phyloP scores from a whole-genome alignment of 2,329 filamentous ascomycete genomes.

The Trichophyton rubrum region DNA sequence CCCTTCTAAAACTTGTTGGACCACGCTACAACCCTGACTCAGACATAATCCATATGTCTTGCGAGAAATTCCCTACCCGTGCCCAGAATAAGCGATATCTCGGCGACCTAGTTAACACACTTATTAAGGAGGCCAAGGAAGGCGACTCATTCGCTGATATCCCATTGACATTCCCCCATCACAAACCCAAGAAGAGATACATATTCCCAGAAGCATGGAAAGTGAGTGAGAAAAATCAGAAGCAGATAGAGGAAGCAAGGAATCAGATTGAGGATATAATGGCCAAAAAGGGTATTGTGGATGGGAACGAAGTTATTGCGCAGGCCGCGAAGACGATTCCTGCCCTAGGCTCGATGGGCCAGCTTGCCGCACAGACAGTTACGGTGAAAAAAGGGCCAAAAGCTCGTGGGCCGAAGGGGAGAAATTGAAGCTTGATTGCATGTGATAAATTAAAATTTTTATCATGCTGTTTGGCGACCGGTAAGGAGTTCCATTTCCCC shows the following conservation, averaged over 20 bases:
- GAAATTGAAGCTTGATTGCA: neutral
- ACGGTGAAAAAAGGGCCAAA: neutral
- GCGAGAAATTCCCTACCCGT: constrained; percentile 75
- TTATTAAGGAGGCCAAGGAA: constrained; percentile 68
- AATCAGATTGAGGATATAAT: constrained; percentile 31
- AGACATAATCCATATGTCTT: constrained; percentile 75
- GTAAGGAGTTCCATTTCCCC: neutral
- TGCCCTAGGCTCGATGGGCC: constrained; percentile 3
- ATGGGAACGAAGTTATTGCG: constrained; percentile 31
- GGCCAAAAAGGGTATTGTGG: constrained; percentile 45
- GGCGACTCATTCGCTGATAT: constrained; percentile 77
- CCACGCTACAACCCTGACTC: constrained; percentile 75
- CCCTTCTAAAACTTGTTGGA: constrained; percentile 79
- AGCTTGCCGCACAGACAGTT: neutral
- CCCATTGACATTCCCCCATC: constrained; percentile 78
- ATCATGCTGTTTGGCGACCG: neutral
- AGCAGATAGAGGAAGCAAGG: constrained; percentile 52
- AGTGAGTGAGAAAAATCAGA: constrained; percentile 56
- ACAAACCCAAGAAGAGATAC: constrained; percentile 53
- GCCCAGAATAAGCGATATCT: constrained; percentile 97
- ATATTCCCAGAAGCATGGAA: constrained; percentile 75
- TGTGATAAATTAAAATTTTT: neutral
- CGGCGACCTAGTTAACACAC: constrained; percentile 58
- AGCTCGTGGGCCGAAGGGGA: neutral
- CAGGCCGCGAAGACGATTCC: constrained; percentile 24